phyloP scores from a whole-genome alignment of 345 rosid genomes.

The Bruguiera parviflora region DNA sequence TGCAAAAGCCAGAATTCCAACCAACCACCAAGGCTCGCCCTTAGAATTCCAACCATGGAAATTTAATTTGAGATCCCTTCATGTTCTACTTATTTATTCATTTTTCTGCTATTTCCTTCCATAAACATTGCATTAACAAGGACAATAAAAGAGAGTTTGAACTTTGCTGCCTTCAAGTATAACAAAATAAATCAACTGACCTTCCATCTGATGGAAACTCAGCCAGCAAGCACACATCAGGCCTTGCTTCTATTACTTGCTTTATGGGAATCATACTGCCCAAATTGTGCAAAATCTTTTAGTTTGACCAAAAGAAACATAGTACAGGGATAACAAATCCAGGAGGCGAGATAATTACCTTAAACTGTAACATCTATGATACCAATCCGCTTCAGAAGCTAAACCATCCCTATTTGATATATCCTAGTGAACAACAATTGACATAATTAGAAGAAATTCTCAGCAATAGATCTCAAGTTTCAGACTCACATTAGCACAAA shows the following conservation, averaged over 20 bases:
- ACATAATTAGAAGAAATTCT: conserved; percentile 12
- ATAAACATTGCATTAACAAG: neutral
- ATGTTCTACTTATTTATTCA: neutral
- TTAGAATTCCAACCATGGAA: neutral
- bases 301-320: too few relatives aligned
- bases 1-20: conserved; percentile 37
- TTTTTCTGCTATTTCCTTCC: neutral
- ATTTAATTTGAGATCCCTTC: conserved; percentile 9
- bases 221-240: conserved; percentile 61
- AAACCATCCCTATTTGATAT: conserved; percentile 73
- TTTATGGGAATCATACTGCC: conserved; percentile 61
- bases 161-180: neutral
- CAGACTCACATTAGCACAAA: conserved; percentile 3
- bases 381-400: conserved; percentile 57
- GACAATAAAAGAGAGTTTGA: neutral
- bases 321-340: conserved; percentile 5
- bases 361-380: conserved; percentile 47
- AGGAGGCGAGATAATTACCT: conserved; percentile 35
- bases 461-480: neutral
- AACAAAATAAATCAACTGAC: conserved; percentile 28
- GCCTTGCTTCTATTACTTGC: conserved; percentile 67
- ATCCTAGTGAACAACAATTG: conserved; percentile 41
- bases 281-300: conserved; percentile 13
- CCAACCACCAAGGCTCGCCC: neutral
- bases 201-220: conserved; percentile 71